Percentiles rank a stretch among this genome's conserved stretches.
Conservation (phyloP, 2,329 filamentous ascomycete species). For the Cryphonectria japonica region DNA sequence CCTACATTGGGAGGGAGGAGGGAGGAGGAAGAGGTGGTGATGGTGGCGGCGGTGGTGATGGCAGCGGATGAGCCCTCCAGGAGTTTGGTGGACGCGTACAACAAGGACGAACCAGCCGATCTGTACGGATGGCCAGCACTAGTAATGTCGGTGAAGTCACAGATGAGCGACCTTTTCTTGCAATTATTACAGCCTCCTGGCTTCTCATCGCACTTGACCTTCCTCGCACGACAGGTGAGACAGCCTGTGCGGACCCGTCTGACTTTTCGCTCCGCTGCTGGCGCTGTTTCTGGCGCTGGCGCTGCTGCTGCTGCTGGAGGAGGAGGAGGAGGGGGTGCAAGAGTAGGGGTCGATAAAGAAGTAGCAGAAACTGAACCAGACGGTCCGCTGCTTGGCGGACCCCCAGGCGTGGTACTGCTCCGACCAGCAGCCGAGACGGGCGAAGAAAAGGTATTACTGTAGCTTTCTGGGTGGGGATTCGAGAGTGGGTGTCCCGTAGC, state of each 20-base stretch:
- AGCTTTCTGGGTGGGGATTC: background rate
- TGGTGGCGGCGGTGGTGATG: background rate
- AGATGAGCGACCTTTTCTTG: slow-evolving; percentile 1
- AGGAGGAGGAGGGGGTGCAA: background rate
- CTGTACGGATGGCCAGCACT: background rate
- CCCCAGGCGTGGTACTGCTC: background rate
- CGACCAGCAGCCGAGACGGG: background rate
- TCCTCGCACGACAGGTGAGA: slow-evolving; percentile 22
- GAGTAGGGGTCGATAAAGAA: background rate
- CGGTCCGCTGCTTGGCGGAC: background rate
- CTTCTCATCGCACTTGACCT: slow-evolving; percentile 19
- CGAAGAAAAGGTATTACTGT: background rate
- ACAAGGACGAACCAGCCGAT: background rate
- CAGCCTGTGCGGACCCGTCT: slow-evolving; percentile 19
- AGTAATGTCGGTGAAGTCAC: slow-evolving; percentile 8
- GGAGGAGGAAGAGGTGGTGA: no score
- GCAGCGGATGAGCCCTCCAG: background rate
- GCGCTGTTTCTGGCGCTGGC: no score
- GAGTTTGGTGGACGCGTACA: background rate
- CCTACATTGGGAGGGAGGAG: background rate
- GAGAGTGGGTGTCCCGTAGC: slow-evolving; percentile 6
- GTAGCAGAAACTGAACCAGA: background rate
- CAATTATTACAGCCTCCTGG: slow-evolving; percentile 24
- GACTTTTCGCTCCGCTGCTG: background rate
- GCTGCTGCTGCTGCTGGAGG: background rate